A percentile compares a stretch with the other conserved stretches of the same genome.
phyloP scores from a whole-genome alignment of 768 basidiomycete species.

The Xerocomellus intermedius region DNA sequence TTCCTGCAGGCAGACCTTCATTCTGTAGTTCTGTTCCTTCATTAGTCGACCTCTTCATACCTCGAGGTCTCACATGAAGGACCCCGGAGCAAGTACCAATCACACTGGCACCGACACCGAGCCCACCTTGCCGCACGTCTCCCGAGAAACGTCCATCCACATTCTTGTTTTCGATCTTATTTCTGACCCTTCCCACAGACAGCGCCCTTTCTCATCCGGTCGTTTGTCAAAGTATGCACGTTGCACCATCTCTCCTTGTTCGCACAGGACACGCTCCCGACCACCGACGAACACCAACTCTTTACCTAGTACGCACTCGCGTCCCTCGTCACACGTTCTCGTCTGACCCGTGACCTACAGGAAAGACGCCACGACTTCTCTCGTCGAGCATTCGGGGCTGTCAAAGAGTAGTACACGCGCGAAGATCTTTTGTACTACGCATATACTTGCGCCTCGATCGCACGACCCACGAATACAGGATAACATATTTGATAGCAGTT shows the following conservation, averaged over 20 bases:
- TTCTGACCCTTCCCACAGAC: slow-evolving; percentile 43
- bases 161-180: not conserved
- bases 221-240: slow-evolving; percentile 78
- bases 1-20: slow-evolving; percentile 19
- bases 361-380: slow-evolving; percentile 61
- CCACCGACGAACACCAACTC: slow-evolving; percentile 78
- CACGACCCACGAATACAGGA: too few relatives aligned
- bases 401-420: too few relatives aligned
- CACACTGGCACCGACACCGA: slow-evolving; percentile 38
- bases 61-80: slow-evolving; percentile 34
- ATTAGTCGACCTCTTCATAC: slow-evolving; percentile 22
- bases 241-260: slow-evolving; percentile 75
- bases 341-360: slow-evolving; percentile 34
- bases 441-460: too few relatives aligned
- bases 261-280: slow-evolving; percentile 74
- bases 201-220: slow-evolving; percentile 76
- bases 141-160: slow-evolving; percentile 50
- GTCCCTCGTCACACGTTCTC: not conserved
- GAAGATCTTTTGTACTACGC: too few relatives aligned
- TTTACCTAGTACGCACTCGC: slow-evolving; percentile 63
- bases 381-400: too few relatives aligned
- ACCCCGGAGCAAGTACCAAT: slow-evolving; percentile 19
- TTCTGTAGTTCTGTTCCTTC: slow-evolving; percentile 21
- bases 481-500: too few relatives aligned
- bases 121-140: slow-evolving; percentile 43